Evolutionary conservation across 306 rosid species (phyloP).

Genomic region (Cicer bijugum): DNA sequence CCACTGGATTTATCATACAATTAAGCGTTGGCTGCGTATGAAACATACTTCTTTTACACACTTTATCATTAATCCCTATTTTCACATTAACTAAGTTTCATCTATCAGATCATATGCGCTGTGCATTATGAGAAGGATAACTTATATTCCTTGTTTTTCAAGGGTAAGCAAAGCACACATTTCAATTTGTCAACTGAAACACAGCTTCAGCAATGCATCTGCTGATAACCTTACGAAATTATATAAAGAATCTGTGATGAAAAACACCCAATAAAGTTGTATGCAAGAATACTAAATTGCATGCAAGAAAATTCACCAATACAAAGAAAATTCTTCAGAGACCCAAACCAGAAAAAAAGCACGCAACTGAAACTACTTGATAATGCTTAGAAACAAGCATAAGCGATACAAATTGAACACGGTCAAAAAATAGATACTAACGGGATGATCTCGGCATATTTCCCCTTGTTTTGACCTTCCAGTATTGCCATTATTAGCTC

Average conservation of each 20-base stretch:
- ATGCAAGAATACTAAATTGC: background rate
- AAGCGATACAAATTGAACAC: slow-evolving; percentile 1
- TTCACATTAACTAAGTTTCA: slow-evolving; percentile 17
- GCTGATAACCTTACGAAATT: slow-evolving; percentile 14
- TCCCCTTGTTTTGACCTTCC: slow-evolving; percentile 57
- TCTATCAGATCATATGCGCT: slow-evolving; percentile 13
- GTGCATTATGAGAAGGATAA: background rate
- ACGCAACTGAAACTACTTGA: slow-evolving; percentile 19
- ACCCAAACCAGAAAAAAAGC: background rate
- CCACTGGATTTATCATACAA: slow-evolving; percentile 17
- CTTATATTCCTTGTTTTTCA: background rate
- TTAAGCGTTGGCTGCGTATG: background rate
- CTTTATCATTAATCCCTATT: background rate
- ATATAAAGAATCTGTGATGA: background rate
- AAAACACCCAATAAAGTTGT: slow-evolving; percentile 6
- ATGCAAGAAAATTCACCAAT: slow-evolving; percentile 32
- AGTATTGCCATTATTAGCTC: slow-evolving; percentile 56
- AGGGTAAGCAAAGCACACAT: slow-evolving; percentile 1
- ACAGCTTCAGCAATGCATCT: slow-evolving; percentile 13
- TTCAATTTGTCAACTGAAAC: slow-evolving; percentile 20
- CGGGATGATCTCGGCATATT: slow-evolving; percentile 46
- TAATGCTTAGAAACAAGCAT: slow-evolving; percentile 38
- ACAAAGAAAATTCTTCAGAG: slow-evolving; percentile 18
- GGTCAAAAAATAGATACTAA: slow-evolving; percentile 41
- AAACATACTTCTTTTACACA: background rate